These are phyloP conservation scores for Magnusiomyces suaveolens DNA, from an alignment of 1,139 yeast species.

Conservation along the genomic window DNA sequence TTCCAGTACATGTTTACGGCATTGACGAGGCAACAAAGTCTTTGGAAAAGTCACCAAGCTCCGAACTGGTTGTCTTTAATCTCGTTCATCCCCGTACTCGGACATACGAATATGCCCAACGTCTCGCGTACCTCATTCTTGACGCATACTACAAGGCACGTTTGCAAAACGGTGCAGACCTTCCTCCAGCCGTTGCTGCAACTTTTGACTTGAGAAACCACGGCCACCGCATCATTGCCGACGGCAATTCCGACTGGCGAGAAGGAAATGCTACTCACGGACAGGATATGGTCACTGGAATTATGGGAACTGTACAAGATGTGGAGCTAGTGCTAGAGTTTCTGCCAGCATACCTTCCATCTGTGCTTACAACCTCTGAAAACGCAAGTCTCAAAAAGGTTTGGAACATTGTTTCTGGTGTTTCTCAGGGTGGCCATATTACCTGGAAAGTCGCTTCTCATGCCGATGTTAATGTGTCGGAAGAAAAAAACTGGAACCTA, in stretches of 20 bases:
- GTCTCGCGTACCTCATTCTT: slow-evolving; percentile 20
- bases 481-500: slow-evolving; percentile 1
- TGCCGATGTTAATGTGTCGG: background rate
- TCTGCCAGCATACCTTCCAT: slow-evolving; percentile 39
- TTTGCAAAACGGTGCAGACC: background rate
- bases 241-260: slow-evolving; percentile 39
- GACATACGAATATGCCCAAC: slow-evolving; percentile 18
- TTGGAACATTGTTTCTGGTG: slow-evolving; percentile 41
- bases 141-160: slow-evolving; percentile 4
- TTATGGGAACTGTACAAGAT: slow-evolving; percentile 47
- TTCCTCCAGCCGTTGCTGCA: slow-evolving; percentile 37
- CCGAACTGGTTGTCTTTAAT: slow-evolving; percentile 20
- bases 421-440: slow-evolving; percentile 55
- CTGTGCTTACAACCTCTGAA: slow-evolving; percentile 6
- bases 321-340: slow-evolving; percentile 40
- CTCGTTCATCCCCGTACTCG: slow-evolving; percentile 24
- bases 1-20: slow-evolving; percentile 24
- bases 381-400: slow-evolving; percentile 13
- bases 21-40: slow-evolving; percentile 17
- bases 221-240: slow-evolving; percentile 41
- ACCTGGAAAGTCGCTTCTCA: slow-evolving; percentile 30
- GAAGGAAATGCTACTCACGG: slow-evolving; percentile 45
- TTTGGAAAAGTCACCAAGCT: background rate
- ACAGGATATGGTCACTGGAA: slow-evolving; percentile 42
- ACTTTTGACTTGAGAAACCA: slow-evolving; percentile 56